Evolutionary conservation across 805 yeast species (phyloP), one percentile per base, ranked within the genome.

Genomic region (Trichomonascus vanleenenianus): DNA sequence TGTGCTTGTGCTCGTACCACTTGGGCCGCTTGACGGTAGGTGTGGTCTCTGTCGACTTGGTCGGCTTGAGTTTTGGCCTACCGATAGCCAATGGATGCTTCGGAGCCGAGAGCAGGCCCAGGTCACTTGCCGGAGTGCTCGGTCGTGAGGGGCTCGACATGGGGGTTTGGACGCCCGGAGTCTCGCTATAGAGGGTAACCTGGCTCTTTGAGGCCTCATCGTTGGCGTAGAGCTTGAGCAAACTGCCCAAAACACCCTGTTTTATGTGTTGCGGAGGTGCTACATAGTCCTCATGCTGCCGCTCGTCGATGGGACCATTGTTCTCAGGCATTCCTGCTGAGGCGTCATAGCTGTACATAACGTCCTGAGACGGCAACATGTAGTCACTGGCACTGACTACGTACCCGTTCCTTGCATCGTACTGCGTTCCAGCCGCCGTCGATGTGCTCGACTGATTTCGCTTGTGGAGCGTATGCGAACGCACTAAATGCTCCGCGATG

Each of bases 191-290:
- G 8, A 34, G 12, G 6, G 38, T 34, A 10, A 6, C 15, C 38
- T 34, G 38, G 22, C 38, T 34, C 20, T 34, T 34, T 4, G 14
- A 18, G 16, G 20, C 12, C 27, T 41, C 44, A 12, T 52, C 53
- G 10, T 60, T 63, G 16, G 62, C 67, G 58, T 88, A 87, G 40
- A 88, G 68, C 48, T 79, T 74, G 51, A 88, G 69, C 50, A 88
- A 70, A 1, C 91, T 79, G 0, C 95, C 85, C 27, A 87, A 71
- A 16, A 88, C 91, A 62, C 97, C 96, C 22, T 88, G 89, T 54
- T 83, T 83, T 10, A 86, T 89, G 43, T 74, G 75, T 35, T 72
- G 68, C 0, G 84, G 84, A 3, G 83, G 78, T 0, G 82, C 75
- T 2, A 79, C 73, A 44, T 75, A 70, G 39, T 75, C 78, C 30